Percentiles rank a stretch among this genome's conserved stretches.
Evolutionary conservation across 768 basidiomycete species (phyloP).

Genomic region (Saitozyma podzolica): DNA sequence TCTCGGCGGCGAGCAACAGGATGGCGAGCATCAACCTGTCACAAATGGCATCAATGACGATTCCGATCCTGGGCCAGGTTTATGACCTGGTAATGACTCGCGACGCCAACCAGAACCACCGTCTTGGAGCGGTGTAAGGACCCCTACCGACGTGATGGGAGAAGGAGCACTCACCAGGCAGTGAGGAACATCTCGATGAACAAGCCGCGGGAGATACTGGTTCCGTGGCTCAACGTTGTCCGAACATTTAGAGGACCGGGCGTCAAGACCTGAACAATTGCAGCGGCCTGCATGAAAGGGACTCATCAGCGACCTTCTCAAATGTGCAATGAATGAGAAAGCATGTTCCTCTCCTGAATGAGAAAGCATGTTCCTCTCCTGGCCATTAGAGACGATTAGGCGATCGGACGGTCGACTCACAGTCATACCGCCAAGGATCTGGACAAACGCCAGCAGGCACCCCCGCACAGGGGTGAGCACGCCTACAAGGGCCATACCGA

Average conservation of each 20-base stretch:
- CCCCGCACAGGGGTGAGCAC: conserved; percentile 52
- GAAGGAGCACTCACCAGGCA: too few relatives aligned
- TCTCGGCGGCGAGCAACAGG: conserved; percentile 50
- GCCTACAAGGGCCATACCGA: conserved; percentile 53
- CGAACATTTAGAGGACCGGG: conserved; percentile 50
- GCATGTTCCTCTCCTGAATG: too few relatives aligned
- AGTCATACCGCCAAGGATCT: conserved; percentile 52
- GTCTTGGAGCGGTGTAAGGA: too few relatives aligned
- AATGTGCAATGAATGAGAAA: background rate
- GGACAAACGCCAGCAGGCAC: conserved; percentile 47
- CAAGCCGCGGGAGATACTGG: conserved; percentile 47
- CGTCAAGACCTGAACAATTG: conserved; percentile 46
- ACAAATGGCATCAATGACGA: too few relatives aligned
- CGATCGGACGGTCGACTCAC: conserved; percentile 19
- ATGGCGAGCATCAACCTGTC: conserved; percentile 20
- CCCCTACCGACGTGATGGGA: too few relatives aligned
- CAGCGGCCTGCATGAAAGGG: too few relatives aligned
- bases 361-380: too few relatives aligned
- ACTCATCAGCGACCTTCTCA: too few relatives aligned
- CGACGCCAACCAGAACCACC: too few relatives aligned
- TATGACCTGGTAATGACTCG: too few relatives aligned
- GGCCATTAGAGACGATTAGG: too few relatives aligned
- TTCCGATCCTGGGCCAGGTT: too few relatives aligned
- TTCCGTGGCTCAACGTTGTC: conserved; percentile 41
- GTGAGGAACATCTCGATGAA: conserved; percentile 56